Evolutionary conservation across 305 asterid species (phyloP).

Genomic region (Solanum hybrid): DNA sequence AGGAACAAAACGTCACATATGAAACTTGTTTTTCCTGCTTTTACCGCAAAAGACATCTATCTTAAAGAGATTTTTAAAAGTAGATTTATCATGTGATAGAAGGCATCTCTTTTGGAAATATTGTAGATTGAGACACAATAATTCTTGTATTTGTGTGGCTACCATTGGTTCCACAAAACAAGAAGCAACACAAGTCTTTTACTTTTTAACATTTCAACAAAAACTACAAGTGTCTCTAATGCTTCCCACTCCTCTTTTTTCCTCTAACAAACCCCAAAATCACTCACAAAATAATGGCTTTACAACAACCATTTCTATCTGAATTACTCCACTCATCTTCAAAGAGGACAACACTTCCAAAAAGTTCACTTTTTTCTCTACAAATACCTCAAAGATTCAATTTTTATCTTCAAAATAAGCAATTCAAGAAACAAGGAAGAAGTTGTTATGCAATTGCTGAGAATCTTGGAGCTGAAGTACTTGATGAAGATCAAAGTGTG

Average conservation of each 20-base stretch:
- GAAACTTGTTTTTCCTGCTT: background rate
- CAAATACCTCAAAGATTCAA: slow-evolving; percentile 8
- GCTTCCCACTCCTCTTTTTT: background rate
- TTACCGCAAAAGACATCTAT: background rate
- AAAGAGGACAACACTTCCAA: background rate
- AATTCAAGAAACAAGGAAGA: slow-evolving; percentile 12
- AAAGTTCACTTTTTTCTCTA: background rate
- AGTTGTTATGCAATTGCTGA: slow-evolving; percentile 39
- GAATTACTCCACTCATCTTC: background rate
- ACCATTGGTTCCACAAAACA: background rate
- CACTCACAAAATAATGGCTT: slow-evolving; percentile 14
- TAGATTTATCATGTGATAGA: background rate
- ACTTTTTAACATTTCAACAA: background rate
- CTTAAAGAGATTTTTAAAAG: background rate
- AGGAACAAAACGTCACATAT: background rate
- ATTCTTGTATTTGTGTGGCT: slow-evolving; percentile 2
- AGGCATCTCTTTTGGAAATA: background rate
- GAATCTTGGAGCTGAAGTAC: slow-evolving; percentile 20
- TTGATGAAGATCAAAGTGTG: slow-evolving; percentile 19
- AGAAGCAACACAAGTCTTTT: background rate
- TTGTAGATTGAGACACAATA: background rate
- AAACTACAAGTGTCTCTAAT: background rate
- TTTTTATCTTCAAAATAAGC: background rate
- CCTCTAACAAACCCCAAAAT: background rate
- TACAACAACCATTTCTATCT: slow-evolving; percentile 13